Base-by-base conservation (phyloP, 1,284 basidiomycete species). In the Heliocybe sulcata region DNA sequence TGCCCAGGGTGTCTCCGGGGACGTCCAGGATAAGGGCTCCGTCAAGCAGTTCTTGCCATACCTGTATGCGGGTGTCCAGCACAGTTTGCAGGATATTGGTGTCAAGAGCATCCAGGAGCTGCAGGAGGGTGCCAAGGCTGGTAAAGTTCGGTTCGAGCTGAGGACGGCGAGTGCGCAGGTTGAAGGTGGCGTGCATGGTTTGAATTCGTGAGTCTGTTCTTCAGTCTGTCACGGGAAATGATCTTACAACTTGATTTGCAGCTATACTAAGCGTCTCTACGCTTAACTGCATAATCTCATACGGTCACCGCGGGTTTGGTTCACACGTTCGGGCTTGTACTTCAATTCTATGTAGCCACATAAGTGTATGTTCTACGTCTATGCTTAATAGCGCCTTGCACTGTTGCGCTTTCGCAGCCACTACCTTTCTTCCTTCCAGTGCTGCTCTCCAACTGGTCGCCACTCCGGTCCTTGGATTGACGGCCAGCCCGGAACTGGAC, bases 1-100 rank as follows among this genome's bases (percentile, higher is more conserved):
- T 53, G 96, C 96, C 3, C 94, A 97, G 72, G 96, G 96, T 59
- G 97, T 99, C 14, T 90, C 91, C 14, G 96, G 97, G 26, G 93
- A 98, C 61, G 96, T 99, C 14, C 91, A 94, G 70, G 96, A 99
- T 74, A 98, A 98, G 80, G 96, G 97, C 23, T 92, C 89, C 57
- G 82, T 98, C 60, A 88, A 85, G 73, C 86, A 87, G 55, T 98
- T 96, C 72, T 69, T 97, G 54, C 95, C 94, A 8, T 99, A 99
- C 72, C 77, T 99, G 47, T 82, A 94, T 67, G 86, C 87, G 20
- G 96, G 96, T 51, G 76, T 99, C 49, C 96, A 98, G 73, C 96
- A 99, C 73, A 95, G 92, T 61, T 76, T 98, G 60, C 96, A 99
- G 76, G 96, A 99, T 65, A 82, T 96, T 61, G 97, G 96, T 35